Conservation (phyloP, 2,329 filamentous ascomycete species). For the Penicillium hesseltinei region DNA sequence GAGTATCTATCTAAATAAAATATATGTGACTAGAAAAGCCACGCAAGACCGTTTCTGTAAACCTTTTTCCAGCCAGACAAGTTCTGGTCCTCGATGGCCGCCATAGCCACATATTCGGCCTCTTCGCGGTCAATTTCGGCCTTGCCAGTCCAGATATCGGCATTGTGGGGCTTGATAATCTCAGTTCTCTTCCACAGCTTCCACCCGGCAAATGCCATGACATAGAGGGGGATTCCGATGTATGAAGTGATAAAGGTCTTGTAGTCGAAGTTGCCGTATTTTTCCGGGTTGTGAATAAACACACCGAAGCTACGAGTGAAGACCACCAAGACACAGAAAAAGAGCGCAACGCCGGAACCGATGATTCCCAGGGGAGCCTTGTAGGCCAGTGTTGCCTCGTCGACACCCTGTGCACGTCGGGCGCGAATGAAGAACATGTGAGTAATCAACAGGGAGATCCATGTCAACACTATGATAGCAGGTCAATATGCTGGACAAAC, state of each 20-base stretch:
- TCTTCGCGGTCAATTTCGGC: conserved; percentile 69
- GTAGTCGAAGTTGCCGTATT: conserved; percentile 61
- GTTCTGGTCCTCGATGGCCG: conserved; percentile 6
- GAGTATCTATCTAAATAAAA: neutral
- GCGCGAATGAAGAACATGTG: conserved; percentile 64
- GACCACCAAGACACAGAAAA: conserved; percentile 68
- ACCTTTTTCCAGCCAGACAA: conserved; percentile 8
- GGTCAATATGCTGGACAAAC: neutral
- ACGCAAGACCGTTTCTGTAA: conserved; percentile 4
- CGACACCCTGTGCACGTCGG: conserved; percentile 57
- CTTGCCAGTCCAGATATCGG: conserved; percentile 69
- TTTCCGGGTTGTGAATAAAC: conserved; percentile 51
- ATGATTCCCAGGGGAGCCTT: conserved; percentile 65
- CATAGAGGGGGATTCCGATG: conserved; percentile 69
- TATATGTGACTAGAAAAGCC: conserved; percentile 2
- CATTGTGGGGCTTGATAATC: conserved; percentile 55
- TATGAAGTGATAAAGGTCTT: conserved; percentile 74
- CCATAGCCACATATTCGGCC: conserved; percentile 7
- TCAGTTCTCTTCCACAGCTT: conserved; percentile 57
- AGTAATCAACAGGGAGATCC: conserved; percentile 65
- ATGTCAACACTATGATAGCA: conserved; percentile 49
- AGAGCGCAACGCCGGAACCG: conserved; percentile 64
- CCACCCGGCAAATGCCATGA: conserved; percentile 65
- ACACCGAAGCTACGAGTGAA: conserved; percentile 77
- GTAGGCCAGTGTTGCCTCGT: conserved; percentile 57